These are phyloP conservation scores for Penicillium sumatraense DNA, from an alignment of 2,329 filamentous ascomycete genomes.

Conservation along the genomic window DNA sequence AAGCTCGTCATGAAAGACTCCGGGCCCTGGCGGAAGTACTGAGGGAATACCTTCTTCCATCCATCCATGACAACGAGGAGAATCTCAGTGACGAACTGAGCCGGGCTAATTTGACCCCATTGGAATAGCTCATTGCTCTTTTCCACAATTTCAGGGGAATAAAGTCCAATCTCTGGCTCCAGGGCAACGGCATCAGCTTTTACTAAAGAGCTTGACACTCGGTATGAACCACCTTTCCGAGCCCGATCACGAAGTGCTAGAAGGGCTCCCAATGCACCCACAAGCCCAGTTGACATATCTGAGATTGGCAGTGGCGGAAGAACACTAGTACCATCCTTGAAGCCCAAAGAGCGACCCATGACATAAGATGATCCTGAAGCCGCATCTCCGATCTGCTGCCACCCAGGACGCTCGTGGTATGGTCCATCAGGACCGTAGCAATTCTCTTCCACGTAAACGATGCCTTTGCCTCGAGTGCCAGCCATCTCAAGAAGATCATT, in stretches of 20 bases:
- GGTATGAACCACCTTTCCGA: conserved; percentile 24
- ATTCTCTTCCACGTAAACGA: conserved; percentile 57
- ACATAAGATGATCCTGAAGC: conserved; percentile 45
- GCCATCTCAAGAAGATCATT: conserved; percentile 47
- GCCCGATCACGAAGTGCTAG: conserved; percentile 26
- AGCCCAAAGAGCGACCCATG: conserved; percentile 40
- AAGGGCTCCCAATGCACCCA: conserved; percentile 21
- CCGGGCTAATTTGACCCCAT: conserved; percentile 8
- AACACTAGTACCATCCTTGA: conserved; percentile 20
- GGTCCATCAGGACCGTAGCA: conserved; percentile 56
- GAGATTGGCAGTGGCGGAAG: conserved; percentile 29
- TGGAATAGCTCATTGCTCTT: neutral
- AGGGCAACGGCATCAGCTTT: conserved; percentile 13
- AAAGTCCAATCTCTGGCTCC: conserved; percentile 10
- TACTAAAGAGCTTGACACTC: conserved; percentile 20
- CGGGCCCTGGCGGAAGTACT: conserved; percentile 11
- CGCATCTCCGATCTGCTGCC: conserved; percentile 58
- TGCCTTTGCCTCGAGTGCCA: conserved; percentile 47
- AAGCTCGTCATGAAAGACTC: conserved; percentile 13
- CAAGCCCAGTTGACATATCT: conserved; percentile 29
- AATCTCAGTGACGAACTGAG: conserved; percentile 31
- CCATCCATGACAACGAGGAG: conserved; percentile 28
- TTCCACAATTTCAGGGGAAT: conserved; percentile 5
- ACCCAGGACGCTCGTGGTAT: conserved; percentile 53
- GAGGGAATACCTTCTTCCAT: conserved; percentile 26